These are phyloP conservation scores for Trametes gibbosa DNA, from an alignment of 768 basidiomycete genomes.

Conservation along the genomic window DNA sequence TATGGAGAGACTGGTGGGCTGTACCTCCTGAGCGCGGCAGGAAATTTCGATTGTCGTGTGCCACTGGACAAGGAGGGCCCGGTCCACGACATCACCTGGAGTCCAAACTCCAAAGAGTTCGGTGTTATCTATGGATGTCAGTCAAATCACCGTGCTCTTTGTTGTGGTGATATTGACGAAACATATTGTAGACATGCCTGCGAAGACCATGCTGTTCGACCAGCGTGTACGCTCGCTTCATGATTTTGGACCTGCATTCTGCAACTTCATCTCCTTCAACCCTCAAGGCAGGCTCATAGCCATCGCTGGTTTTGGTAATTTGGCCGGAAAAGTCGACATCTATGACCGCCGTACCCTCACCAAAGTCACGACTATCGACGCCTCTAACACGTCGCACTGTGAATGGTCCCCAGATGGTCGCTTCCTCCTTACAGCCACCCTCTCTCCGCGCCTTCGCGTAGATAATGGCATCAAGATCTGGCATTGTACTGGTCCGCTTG, in stretches of 20 bases:
- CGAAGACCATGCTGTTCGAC: slow-evolving; percentile 90
- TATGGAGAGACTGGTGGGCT: slow-evolving; percentile 92
- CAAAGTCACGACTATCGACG: slow-evolving; percentile 78
- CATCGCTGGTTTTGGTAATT: slow-evolving; percentile 94
- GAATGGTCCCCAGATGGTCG: slow-evolving; percentile 95
- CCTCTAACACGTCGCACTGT: slow-evolving; percentile 90
- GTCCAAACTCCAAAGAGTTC: slow-evolving; percentile 95
- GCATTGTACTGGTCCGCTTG: slow-evolving; percentile 86
- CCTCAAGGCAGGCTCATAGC: slow-evolving; percentile 87
- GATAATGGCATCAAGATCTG: slow-evolving; percentile 97
- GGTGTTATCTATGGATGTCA: slow-evolving; percentile 94
- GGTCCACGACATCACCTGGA: slow-evolving; percentile 96
- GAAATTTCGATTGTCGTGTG: slow-evolving; percentile 91
- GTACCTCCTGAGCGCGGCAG: slow-evolving; percentile 88
- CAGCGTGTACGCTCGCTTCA: slow-evolving; percentile 82
- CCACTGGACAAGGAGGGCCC: slow-evolving; percentile 93
- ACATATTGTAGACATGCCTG: slow-evolving; percentile 76
- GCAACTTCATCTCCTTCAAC: slow-evolving; percentile 93
- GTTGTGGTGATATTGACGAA: background rate
- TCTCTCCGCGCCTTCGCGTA: slow-evolving; percentile 93
- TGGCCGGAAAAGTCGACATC: slow-evolving; percentile 91
- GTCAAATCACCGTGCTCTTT: slow-evolving; percentile 31
- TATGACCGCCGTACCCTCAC: slow-evolving; percentile 84
- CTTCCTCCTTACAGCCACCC: slow-evolving; percentile 89
- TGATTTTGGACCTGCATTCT: slow-evolving; percentile 87